Evolutionary conservation across 108 stramenopile species (phyloP).

Genomic region (Nannochloropsis salina): DNA sequence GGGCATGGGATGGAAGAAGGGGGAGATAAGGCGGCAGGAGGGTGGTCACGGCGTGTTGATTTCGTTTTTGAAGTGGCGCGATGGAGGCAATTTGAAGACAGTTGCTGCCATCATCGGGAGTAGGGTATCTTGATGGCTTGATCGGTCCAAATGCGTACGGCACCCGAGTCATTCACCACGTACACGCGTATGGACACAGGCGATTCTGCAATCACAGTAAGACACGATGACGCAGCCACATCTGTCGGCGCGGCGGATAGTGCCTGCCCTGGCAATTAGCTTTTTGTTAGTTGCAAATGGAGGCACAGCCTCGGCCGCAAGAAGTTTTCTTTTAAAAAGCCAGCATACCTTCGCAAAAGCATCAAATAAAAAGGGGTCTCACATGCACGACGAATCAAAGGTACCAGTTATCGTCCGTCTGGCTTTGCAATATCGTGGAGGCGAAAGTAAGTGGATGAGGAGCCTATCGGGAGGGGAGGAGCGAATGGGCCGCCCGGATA

Average conservation of each 20-base stretch:
- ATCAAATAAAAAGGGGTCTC: neutral
- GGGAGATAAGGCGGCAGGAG: no score
- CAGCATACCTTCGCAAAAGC: neutral
- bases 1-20: no score
- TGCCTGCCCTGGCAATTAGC: neutral
- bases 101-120: no score
- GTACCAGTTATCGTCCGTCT: neutral
- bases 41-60: no score
- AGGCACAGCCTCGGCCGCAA: neutral
- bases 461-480: neutral
- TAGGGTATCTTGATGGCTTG: no score
- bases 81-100: no score
- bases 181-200: no score
- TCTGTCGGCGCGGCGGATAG: neutral
- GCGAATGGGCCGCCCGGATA: neutral
- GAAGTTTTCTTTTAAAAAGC: constrained; percentile 2
- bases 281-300: neutral
- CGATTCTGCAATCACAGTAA: neutral
- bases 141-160: no score
- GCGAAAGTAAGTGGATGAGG: neutral
- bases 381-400: neutral
- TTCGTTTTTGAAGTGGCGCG: no score
- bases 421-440: neutral
- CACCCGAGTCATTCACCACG: no score
- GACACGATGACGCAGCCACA: neutral